These are phyloP conservation scores for Afroboletus lepidellus DNA, from an alignment of 1,284 basidiomycete genomes.

Conservation along the genomic window DNA sequence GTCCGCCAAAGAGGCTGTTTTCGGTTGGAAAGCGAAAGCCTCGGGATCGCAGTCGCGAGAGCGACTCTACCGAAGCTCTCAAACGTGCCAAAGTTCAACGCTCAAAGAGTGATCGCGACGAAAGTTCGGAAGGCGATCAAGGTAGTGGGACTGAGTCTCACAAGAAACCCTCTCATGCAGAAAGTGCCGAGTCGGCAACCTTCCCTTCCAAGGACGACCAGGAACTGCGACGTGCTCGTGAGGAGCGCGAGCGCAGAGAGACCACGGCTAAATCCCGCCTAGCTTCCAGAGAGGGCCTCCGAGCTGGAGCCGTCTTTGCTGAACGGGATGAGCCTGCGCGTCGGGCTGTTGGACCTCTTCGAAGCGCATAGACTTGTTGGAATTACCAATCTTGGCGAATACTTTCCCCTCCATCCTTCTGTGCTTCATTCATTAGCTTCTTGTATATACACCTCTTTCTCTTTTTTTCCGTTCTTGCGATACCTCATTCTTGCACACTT, in stretches of 20 bases:
- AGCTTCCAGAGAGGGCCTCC: constrained; percentile 29
- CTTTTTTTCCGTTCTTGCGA: constrained; percentile 13
- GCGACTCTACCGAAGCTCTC: background rate
- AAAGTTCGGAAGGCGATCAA: constrained; percentile 18
- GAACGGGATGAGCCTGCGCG: constrained; percentile 33
- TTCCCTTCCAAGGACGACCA: constrained; percentile 12
- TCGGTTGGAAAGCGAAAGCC: constrained; percentile 22
- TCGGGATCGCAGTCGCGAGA: constrained; percentile 25
- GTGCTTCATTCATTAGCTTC: constrained; percentile 7
- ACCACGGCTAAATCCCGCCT: constrained; percentile 21
- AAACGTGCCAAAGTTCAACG: constrained; percentile 13
- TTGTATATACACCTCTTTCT: background rate
- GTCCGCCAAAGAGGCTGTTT: constrained; percentile 31
- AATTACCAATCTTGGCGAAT: background rate
- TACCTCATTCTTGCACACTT: constrained; percentile 9
- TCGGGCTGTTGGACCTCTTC: constrained; percentile 29
- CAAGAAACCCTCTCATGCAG: background rate
- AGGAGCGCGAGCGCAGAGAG: constrained; percentile 29
- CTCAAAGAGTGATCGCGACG: constrained; percentile 7
- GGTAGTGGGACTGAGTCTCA: background rate
- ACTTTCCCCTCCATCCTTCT: background rate
- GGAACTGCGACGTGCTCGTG: constrained; percentile 17
- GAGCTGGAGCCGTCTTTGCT: constrained; percentile 28
- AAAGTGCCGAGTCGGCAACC: constrained; percentile 4
- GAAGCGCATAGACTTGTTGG: constrained; percentile 16